Evolutionary conservation across 139 green algal species (phyloP), one percentile per base, ranked within the genome.

Genomic region (Ettlia oleoabundans): DNA sequence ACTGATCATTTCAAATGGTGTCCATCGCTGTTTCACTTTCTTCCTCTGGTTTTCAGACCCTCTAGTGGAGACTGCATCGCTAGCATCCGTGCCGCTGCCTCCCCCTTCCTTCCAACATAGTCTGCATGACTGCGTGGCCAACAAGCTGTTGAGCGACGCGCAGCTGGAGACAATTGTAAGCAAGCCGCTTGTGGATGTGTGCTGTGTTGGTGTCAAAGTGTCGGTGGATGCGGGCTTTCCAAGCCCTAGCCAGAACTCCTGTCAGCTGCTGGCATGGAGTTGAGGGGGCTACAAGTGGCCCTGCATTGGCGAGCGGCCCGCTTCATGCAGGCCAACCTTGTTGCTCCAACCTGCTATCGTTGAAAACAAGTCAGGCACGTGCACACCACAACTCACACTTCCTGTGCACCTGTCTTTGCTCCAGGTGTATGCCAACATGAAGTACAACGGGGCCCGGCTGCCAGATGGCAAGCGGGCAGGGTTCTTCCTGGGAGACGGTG

Each of bases 401-500:
- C n/a, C n/a, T n/a, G n/a, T n/a, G n/a, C n/a, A n/a, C n/a, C n/a
- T n/a, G n/a, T n/a, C n/a, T n/a, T n/a, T n/a, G n/a, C n/a, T n/a
- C n/a, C n/a, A n/a, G n/a, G n/a, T 95, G 8, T 97, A 97, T 80
- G 88, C 93, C 35, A 90, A 89, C 72, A 89, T 91, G 90, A 89
- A 92, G 51, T 95, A 94, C 85, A 80, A 18, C n/a, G 67, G 40
- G 15, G 38, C 24, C 4, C 67, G 67, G 1, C 84, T 89, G 40
- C 53, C 53, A 9, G 52, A 73, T 9, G 64, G 76, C 28, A n/a
- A 74, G 55, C 75, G 82, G 13, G 81, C 87, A 2, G 94, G 94
- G 3, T 97, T 97, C 87, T 96, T 97, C 62, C 84, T 97, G 19
- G 94, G 92, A 33, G 94, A 98, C 75, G 94, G 94, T 43, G 62